These are phyloP conservation scores for Pythium scleroteichum DNA, from an alignment of 352 stramenopile species.

Conservation along the genomic window DNA sequence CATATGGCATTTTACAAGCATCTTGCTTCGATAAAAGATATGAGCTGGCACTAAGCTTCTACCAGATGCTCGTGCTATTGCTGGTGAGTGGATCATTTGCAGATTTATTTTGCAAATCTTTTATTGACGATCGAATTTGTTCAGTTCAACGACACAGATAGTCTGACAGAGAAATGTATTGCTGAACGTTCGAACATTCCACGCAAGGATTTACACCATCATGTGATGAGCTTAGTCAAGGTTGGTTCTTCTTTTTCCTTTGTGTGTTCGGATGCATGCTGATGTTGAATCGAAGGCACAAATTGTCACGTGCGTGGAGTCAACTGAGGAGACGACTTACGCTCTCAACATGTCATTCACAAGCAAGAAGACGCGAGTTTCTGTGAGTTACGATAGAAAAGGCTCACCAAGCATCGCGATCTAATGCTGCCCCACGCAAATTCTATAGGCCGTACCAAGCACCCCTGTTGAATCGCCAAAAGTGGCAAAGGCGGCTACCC, in stretches of 20 bases:
- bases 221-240: constrained; percentile 76
- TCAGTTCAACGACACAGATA: constrained; percentile 67
- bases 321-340: constrained; percentile 29
- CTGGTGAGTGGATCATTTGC: constrained; percentile 38
- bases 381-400: constrained; percentile 4
- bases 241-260: constrained; percentile 26
- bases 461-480: constrained; percentile 73
- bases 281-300: constrained; percentile 36
- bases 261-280: neutral
- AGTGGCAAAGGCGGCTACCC: constrained; percentile 42
- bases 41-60: constrained; percentile 82
- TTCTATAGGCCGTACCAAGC: constrained; percentile 44
- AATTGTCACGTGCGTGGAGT: constrained; percentile 28
- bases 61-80: constrained; percentile 81
- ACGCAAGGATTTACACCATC: constrained; percentile 56
- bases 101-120: no score
- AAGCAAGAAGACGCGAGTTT: constrained; percentile 32
- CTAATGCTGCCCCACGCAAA: no score
- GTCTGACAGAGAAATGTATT: constrained; percentile 41
- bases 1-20: constrained; percentile 69
- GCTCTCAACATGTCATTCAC: constrained; percentile 27
- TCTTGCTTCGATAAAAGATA: constrained; percentile 76
- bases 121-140: no score
- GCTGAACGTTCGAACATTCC: constrained; percentile 59
- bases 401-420: no score